Evolutionary conservation across 2,329 filamentous ascomycete genomes (phyloP).

Genomic region (Monosporascus sp.): DNA sequence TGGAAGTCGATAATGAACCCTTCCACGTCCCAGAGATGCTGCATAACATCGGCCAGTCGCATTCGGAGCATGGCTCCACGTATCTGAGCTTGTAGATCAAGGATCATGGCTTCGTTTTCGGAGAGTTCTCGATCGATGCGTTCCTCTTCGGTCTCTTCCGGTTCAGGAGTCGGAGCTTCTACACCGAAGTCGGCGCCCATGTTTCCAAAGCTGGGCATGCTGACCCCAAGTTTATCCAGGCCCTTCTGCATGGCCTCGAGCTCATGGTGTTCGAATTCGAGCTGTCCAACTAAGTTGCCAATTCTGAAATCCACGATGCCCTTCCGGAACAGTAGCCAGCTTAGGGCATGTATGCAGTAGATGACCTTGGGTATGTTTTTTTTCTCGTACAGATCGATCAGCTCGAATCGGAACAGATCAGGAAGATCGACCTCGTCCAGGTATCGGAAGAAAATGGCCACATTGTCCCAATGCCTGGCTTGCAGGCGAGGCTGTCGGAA

Average conservation of each 20-base stretch:
- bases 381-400: conserved; percentile 98
- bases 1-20: conserved; percentile 75
- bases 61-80: conserved; percentile 75
- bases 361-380: conserved; percentile 99
- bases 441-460: conserved; percentile 91
- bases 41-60: conserved; percentile 76
- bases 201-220: conserved; percentile 95
- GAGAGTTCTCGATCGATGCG: conserved; percentile 74
- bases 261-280: conserved; percentile 97
- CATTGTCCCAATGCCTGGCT: conserved; percentile 95
- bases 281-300: conserved; percentile 90
- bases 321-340: conserved; percentile 94
- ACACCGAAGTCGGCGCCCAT: conserved; percentile 96
- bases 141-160: conserved; percentile 86
- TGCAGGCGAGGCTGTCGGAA: conserved; percentile 83
- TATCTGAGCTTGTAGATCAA: conserved; percentile 82
- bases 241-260: conserved; percentile 96
- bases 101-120: conserved; percentile 66
- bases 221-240: conserved; percentile 88
- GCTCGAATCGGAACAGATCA: conserved; percentile 92
- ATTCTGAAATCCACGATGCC: conserved; percentile 94
- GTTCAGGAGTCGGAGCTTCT: conserved; percentile 66
- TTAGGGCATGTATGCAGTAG: conserved; percentile 94
- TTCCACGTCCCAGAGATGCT: conserved; percentile 83
- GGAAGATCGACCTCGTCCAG: conserved; percentile 87